Percentiles rank a stretch among this genome's conserved stretches.
phyloP scores from a whole-genome alignment of 2,329 filamentous ascomycete species.

The Cladosporium halotolerans region DNA sequence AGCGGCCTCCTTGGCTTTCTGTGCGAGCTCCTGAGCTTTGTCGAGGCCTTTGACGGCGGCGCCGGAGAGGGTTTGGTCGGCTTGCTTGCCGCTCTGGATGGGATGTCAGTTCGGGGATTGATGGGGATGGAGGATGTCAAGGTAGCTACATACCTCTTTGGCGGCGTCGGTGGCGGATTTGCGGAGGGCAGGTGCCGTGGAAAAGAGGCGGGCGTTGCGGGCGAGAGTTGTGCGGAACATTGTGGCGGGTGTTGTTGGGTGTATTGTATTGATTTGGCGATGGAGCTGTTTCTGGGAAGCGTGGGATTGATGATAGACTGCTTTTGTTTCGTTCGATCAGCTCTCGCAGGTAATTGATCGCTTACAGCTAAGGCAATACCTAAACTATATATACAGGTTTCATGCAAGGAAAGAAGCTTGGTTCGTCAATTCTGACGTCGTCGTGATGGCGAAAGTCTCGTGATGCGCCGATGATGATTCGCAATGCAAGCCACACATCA shows the following conservation, averaged over 20 bases:
- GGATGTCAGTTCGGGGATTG: background rate
- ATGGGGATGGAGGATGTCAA: background rate
- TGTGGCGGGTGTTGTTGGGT: constrained; percentile 17
- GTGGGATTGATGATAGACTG: background rate
- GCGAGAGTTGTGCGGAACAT: constrained; percentile 43
- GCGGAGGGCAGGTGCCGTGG: constrained; percentile 43
- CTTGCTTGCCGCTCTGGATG: constrained; percentile 44
- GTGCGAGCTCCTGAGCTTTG: constrained; percentile 52
- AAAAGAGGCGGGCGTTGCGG: constrained; percentile 46
- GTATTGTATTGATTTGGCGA: background rate
- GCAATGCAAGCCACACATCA: background rate
- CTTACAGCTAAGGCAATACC: too few species aligned
- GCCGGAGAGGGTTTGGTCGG: constrained; percentile 51
- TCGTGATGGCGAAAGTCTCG: background rate
- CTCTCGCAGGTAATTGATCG: background rate
- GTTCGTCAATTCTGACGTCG: background rate
- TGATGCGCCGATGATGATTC: background rate
- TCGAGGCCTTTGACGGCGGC: constrained; percentile 57
- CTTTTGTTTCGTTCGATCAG: background rate
- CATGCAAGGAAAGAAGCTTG: too few species aligned
- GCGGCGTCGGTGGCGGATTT: constrained; percentile 50
- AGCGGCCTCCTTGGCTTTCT: constrained; percentile 37
- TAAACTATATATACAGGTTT: too few species aligned
- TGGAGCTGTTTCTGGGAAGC: background rate
- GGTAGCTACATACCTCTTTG: constrained; percentile 39